Base-by-base conservation (phyloP, 2,329 filamentous ascomycete species). In the Sarocladiaceae sp. region DNA sequence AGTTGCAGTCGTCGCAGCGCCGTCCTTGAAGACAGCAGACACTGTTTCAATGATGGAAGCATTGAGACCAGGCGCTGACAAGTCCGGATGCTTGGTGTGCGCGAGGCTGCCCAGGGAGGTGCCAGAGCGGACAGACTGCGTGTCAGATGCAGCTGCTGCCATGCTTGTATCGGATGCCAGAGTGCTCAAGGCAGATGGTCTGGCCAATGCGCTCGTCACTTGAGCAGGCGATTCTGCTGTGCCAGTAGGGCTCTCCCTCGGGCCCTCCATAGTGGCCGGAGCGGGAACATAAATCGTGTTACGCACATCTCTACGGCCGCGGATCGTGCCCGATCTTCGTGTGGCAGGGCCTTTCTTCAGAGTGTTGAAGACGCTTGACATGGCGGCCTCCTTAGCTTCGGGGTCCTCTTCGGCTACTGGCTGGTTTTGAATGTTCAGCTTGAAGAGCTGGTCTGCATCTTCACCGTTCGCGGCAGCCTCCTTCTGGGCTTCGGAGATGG, bases 11-110 rank as follows among this genome's bases (percentile, higher is more conserved):
- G 79, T 85, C 10, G 90, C 66, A 11, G 70, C 71, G 7, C 87
- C 86, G 26, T 83, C 77, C 46, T 90, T 83, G 58, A 96, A 94
- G 44, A 80, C 80, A 12, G 86, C 87, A 49, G 82, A 93, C n/a
- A 97, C 80, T 0, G 85, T 93, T 63, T 98, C 93, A 42, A 97
- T 85, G 45, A 97, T 77, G 12, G 91, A 97, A 3, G 86, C 82
- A 61, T 88, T 93, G 5, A 98, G 71, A 2, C 93, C 91, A 1
- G 85, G 79, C 9, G 80, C 77, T 44, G 83, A 77, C 65, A 95
- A 73, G 15, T 96, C 89, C 1, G 88, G 83, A 59, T 98, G 93
- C 55, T 82, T 83, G 43, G 80, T 69, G n/a, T 85, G 78, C 3
- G 74, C 74, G 33, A 83, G 68, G 34, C 81, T 80, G 52, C 80